Evolutionary conservation across 768 basidiomycete species (phyloP).

Genomic region (Boletus insuetus): DNA sequence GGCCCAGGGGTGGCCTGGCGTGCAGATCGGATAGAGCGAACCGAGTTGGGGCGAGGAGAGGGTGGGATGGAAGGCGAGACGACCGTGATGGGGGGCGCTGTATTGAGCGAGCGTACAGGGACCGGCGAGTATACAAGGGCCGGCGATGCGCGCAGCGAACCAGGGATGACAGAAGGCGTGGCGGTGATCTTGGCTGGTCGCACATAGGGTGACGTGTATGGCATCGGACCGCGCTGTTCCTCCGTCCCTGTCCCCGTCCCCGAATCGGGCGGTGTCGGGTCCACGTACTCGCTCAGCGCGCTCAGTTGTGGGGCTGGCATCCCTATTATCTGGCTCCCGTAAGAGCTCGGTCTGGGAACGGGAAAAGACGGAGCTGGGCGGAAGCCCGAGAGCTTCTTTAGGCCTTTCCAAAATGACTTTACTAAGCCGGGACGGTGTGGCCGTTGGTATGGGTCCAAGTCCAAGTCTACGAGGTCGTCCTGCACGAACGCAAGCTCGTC

Average conservation of each 20-base stretch:
- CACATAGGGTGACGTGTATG: slow-evolving; percentile 17
- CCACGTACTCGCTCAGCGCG: slow-evolving; percentile 11
- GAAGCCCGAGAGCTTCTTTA: slow-evolving; percentile 31
- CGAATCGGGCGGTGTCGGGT: background rate
- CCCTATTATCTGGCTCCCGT: slow-evolving; percentile 1
- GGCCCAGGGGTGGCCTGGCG: background rate
- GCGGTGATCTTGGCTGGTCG: background rate
- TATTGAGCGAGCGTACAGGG: background rate
- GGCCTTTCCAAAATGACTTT: slow-evolving; percentile 32
- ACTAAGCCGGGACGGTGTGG: slow-evolving; percentile 19
- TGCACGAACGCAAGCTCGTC: slow-evolving; percentile 15
- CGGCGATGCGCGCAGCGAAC: slow-evolving; percentile 3
- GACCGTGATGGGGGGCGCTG: slow-evolving; percentile 10
- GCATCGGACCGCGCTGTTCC: slow-evolving; percentile 13
- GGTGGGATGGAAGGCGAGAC: slow-evolving; percentile 17
- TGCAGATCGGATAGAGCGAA: slow-evolving; percentile 1
- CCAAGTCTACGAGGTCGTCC: background rate
- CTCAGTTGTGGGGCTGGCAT: background rate
- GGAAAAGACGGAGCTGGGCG: slow-evolving; percentile 4
- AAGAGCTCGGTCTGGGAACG: background rate
- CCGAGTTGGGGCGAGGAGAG: slow-evolving; percentile 1
- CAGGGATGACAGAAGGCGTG: background rate
- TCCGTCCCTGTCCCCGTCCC: slow-evolving; percentile 23
- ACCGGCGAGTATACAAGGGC: background rate
- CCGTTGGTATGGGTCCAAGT: slow-evolving; percentile 6